A percentile compares a stretch with the other conserved stretches of the same genome.
These are phyloP conservation scores for Aspergillus ustus DNA, from an alignment of 2,329 filamentous ascomycete genomes.

Conservation along the genomic window DNA sequence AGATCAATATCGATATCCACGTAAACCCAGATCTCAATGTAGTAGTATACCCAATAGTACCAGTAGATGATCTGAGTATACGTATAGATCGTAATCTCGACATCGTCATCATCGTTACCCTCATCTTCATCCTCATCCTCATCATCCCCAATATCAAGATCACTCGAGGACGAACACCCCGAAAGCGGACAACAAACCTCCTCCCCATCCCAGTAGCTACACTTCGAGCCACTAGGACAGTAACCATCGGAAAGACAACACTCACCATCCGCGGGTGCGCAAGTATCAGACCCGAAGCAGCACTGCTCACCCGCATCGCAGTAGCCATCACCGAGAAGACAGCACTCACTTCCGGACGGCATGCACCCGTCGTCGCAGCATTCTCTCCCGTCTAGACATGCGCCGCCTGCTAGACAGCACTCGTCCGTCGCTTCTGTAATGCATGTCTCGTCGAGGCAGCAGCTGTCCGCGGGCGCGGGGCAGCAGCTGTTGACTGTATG, in stretches of 20 bases:
- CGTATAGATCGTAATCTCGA: too few species aligned
- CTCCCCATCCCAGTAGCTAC: not conserved
- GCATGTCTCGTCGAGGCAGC: not conserved
- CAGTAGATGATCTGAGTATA: too few species aligned
- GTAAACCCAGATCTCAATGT: too few species aligned
- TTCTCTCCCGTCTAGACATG: not conserved
- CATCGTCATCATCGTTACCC: too few species aligned
- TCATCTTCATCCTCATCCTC: not conserved
- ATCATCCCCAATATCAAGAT: not conserved
- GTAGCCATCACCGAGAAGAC: not conserved
- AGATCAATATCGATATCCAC: not conserved
- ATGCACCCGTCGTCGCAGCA: slow-evolving; percentile 1
- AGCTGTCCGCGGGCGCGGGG: not conserved
- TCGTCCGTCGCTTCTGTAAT: not conserved
- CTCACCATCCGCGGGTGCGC: too few species aligned
- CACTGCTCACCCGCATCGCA: not conserved
- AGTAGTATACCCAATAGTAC: too few species aligned
- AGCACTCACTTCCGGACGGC: not conserved
- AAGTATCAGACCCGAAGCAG: not conserved
- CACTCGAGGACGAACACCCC: not conserved
- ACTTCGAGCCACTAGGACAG: not conserved
- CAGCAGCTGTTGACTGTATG: not conserved
- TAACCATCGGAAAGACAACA: too few species aligned
- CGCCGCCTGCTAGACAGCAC: not conserved
- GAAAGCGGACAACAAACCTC: not conserved